These are phyloP conservation scores for Phytophthora agathidicida DNA, from an alignment of 352 stramenopile genomes.

Conservation along the genomic window DNA sequence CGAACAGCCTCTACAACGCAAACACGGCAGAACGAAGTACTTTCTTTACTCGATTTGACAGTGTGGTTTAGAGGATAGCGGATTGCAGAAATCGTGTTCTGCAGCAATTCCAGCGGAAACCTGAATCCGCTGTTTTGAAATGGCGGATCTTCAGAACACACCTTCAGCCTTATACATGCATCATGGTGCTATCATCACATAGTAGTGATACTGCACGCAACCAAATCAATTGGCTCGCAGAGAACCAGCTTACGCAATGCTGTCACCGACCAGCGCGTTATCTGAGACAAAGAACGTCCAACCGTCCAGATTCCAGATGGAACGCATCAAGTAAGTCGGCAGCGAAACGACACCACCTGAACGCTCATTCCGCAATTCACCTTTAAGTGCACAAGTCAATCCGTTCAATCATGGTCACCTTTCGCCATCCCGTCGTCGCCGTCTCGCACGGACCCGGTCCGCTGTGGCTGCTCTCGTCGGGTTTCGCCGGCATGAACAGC, in stretches of 20 bases:
- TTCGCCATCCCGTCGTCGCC: constrained; percentile 44
- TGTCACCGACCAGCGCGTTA: background rate
- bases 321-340: background rate
- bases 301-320: too few species aligned
- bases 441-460: constrained; percentile 65
- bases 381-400: constrained; percentile 1
- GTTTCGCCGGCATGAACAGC: constrained; percentile 41
- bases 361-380: constrained; percentile 24
- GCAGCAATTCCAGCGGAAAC: too few species aligned
- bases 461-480: constrained; percentile 50
- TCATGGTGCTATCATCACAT: too few species aligned
- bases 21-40: too few species aligned
- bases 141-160: too few species aligned
- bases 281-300: constrained; percentile 6
- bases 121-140: too few species aligned
- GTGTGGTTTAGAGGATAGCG: background rate
- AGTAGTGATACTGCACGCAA: too few species aligned
- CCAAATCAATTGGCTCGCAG: too few species aligned
- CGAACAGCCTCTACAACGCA: too few species aligned
- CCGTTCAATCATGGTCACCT: constrained; percentile 17
- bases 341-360: constrained; percentile 9
- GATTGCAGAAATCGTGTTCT: too few species aligned
- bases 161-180: too few species aligned
- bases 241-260: background rate
- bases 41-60: too few species aligned